Evolutionary conservation across 495 filamentous ascomycete species (phyloP).

Genomic region (Neurospora africana): DNA sequence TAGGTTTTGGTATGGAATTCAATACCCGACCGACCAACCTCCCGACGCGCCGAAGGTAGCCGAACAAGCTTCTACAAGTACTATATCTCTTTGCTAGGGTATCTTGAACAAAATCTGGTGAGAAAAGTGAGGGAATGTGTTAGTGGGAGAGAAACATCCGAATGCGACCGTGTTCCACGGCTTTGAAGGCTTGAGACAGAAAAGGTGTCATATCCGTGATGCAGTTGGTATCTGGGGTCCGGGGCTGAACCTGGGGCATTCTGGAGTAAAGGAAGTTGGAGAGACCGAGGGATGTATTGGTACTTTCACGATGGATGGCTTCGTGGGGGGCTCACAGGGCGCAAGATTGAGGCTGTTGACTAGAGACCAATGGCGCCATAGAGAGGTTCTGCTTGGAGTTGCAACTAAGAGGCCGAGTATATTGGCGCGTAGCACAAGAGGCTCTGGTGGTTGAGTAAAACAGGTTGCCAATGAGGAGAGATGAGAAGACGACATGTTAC

Average conservation of each 20-base stretch:
- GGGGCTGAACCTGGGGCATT: not conserved
- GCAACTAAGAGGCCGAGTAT: not conserved
- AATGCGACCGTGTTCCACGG: not conserved
- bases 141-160: not conserved
- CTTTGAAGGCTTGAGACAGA: not conserved
- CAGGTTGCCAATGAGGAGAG: not conserved
- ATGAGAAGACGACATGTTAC: not conserved
- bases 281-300: not conserved
- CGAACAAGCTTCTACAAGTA: not conserved
- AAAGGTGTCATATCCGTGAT: not conserved
- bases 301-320: not conserved
- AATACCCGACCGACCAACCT: not conserved
- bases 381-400: not conserved
- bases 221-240: not conserved
- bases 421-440: not conserved
- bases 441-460: not conserved
- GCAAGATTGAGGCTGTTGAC: not conserved
- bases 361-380: not conserved
- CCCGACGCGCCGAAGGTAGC: slow-evolving; percentile 3
- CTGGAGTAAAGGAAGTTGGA: not conserved
- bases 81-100: not conserved
- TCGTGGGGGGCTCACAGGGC: too few species aligned
- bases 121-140: not conserved
- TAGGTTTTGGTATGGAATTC: not conserved
- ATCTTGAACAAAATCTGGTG: not conserved